Evolutionary conservation across 2,329 filamentous ascomycete genomes (phyloP), one percentile per base, ranked within the genome.

Genomic region (Trichoderma oligosporum): DNA sequence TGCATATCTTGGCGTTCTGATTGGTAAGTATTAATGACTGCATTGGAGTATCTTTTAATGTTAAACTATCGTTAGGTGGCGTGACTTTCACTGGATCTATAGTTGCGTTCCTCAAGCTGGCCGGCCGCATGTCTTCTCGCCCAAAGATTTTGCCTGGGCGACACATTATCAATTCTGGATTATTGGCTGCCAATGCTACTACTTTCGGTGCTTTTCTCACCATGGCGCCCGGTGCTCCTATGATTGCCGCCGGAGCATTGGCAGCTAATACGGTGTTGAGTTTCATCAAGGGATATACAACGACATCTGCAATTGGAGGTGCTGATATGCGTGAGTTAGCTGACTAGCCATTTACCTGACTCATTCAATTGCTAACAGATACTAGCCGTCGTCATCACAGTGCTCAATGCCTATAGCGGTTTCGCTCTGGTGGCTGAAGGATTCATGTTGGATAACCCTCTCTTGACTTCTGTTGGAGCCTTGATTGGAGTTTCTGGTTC

Each of bases 61-160:
- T 7, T 42, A 14, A 6, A 41, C 18, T 8, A 9, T 18, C 9
- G 8, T 5, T n/a, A 80, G 78, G 82, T 62, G 91, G 91, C 56
- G 85, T 96, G 31, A 96, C 91, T 0, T 96, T 96, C 67, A 96
- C 91, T 0, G 91, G 91, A 2, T 94, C 89, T 2, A 86, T 96
- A 49, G 89, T 96, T 0, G 91, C 91, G 0, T 96, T 95, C 73
- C 71, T 95, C 67, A 96, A 96, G 71, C 83, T 96, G 1, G 86
- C 88, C 1, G 91, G 89, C 2, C 85, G 79, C 61, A 91, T 96
- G 85, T 87, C 87, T 0, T 95, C 90, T 0, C 84, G 82, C 52
- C 90, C 91, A 0, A 81, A 85, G 7, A 78, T 83, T 4, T 76
- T 96, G 0, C 88, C 85, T 4, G 91, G 89, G 1, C 81, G 88